Evolutionary conservation across 306 rosid genomes (phyloP).

Genomic region (Cucurbita pepo): DNA sequence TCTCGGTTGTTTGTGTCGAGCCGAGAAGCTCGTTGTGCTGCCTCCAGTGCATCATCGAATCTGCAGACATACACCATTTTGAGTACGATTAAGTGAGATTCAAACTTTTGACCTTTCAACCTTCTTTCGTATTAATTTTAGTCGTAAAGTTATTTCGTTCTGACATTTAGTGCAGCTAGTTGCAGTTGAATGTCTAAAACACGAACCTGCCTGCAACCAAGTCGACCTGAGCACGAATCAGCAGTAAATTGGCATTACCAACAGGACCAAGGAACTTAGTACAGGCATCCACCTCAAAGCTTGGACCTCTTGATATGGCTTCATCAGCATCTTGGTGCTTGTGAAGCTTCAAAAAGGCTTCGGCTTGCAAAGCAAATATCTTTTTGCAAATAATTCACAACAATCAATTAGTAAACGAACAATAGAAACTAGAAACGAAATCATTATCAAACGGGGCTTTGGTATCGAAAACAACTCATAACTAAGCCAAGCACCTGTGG

Average conservation of each 20-base stretch:
- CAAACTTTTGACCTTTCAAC: too few species aligned
- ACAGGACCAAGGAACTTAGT: constrained; percentile 66
- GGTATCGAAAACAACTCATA: background rate
- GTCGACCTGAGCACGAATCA: constrained; percentile 48
- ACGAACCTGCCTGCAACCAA: constrained; percentile 59
- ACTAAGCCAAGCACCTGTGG: constrained; percentile 36
- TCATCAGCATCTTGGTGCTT: constrained; percentile 70
- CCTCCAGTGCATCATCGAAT: constrained; percentile 66
- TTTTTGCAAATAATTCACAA: constrained; percentile 12
- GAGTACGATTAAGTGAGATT: background rate
- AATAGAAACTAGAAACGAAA: background rate
- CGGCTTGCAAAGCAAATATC: constrained; percentile 75
- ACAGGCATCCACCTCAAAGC: constrained; percentile 46
- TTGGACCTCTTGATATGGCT: constrained; percentile 45
- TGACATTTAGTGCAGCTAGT: too few species aligned
- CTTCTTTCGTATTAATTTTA: background rate
- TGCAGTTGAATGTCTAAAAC: background rate
- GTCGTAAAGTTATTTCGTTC: too few species aligned
- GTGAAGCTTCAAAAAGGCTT: constrained; percentile 59
- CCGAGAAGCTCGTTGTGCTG: constrained; percentile 33
- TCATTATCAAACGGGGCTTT: background rate
- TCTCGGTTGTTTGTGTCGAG: constrained; percentile 54
- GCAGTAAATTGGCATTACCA: constrained; percentile 45
- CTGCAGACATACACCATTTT: constrained; percentile 15
- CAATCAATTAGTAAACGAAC: background rate